Percentiles rank a stretch among this genome's conserved stretches.
Conservation (phyloP, 441 rosid genomes). For the Populus hybrid region DNA sequence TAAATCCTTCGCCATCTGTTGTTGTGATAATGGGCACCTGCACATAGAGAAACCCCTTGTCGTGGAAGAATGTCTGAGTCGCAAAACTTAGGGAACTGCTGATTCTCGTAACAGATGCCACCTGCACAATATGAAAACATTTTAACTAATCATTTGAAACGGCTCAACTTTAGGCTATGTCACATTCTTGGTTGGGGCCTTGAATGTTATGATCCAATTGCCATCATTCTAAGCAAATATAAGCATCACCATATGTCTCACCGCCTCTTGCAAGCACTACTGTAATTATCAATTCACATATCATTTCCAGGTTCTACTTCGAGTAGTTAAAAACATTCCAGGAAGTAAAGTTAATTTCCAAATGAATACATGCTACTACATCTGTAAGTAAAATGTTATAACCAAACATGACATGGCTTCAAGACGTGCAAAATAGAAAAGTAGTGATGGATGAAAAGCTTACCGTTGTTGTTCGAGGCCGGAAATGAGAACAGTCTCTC, state of each 20-base stretch:
- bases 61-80: constrained; percentile 67
- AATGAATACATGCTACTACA: neutral
- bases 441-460: neutral
- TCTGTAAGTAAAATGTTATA: neutral
- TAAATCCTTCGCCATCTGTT: constrained; percentile 51
- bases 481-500: constrained; percentile 70
- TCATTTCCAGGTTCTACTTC: too few relatives aligned
- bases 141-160: neutral
- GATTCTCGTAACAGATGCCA: constrained; percentile 70
- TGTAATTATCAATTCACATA: neutral
- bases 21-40: constrained; percentile 78
- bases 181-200: neutral
- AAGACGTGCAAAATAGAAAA: neutral
- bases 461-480: constrained; percentile 86
- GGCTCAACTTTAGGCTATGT: neutral
- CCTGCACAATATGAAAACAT: constrained; percentile 37
- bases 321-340: neutral
- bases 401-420: neutral
- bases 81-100: constrained; percentile 62
- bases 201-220: neutral
- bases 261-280: neutral
- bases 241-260: neutral
- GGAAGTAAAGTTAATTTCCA: neutral
- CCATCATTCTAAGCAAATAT: neutral
- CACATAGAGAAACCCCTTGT: constrained; percentile 60